Evolutionary conservation across 2,329 filamentous ascomycete genomes (phyloP).

Genomic region (Fusarium annulatum): DNA sequence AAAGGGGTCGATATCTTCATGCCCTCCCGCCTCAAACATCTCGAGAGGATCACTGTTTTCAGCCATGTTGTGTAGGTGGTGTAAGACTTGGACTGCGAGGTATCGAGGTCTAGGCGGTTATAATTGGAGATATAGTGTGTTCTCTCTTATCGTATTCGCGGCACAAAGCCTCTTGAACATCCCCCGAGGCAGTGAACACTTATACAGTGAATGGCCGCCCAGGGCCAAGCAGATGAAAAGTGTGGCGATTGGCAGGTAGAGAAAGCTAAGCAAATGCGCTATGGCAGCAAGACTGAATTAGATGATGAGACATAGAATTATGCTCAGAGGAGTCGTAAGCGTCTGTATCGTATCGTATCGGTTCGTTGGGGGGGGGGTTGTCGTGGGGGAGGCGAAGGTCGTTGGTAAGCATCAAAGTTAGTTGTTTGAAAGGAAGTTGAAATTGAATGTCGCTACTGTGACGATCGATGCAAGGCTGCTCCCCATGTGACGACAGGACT

Average conservation of each 20-base stretch:
- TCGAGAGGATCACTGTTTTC: constrained; percentile 31
- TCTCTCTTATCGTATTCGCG: constrained; percentile 2
- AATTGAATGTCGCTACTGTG: constrained; percentile 19
- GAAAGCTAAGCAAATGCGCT: constrained; percentile 14
- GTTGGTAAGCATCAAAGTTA: constrained; percentile 18
- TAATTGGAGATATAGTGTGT: background rate
- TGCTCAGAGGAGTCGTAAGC: constrained; percentile 3
- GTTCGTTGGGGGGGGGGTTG: background rate
- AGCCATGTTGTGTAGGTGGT: constrained; percentile 29
- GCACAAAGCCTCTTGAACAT: constrained; percentile 9
- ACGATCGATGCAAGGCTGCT: constrained; percentile 30
- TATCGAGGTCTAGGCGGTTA: background rate
- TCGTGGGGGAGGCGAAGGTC: background rate
- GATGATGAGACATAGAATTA: background rate
- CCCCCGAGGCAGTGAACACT: constrained; percentile 3
- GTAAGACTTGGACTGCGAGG: background rate
- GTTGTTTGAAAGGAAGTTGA: constrained; percentile 3
- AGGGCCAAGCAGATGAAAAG: constrained; percentile 2
- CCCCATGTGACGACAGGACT: constrained; percentile 34
- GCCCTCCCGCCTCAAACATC: constrained; percentile 35
- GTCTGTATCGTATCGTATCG: constrained; percentile 1
- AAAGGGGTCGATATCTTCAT: constrained; percentile 35
- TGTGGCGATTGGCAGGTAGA: constrained; percentile 26
- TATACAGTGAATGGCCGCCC: constrained; percentile 5
- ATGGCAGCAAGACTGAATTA: constrained; percentile 5